Evolutionary conservation across 805 yeast genomes (phyloP), one percentile per base, ranked within the genome.

Genomic region (Barnettozyma sucrosica): DNA sequence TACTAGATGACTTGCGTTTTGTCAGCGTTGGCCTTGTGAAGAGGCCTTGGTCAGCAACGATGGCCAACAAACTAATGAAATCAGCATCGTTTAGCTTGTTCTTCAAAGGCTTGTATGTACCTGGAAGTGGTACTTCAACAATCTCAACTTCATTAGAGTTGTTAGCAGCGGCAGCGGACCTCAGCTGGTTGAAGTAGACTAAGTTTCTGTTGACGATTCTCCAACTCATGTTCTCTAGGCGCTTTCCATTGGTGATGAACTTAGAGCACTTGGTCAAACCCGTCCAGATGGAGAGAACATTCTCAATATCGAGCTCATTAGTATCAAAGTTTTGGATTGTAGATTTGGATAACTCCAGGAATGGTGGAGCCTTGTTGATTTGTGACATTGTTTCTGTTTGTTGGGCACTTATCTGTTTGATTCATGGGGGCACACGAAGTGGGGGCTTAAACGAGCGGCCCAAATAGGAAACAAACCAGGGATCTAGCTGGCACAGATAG

Each of bases 211-310:
- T 62, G 34, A 62, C 65, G 16, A 62, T 62, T 47, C 65, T 56
- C 65, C 65, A 62, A 50, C 64, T 60, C 47, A 62, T 60, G 46
- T 62, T 62, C 47, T 62, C 65, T 21, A 62, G 44, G 21, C 65
- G 48, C 47, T 58, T 60, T 11, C 65, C 65, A 45, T 57, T 55
- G 44, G 59, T 56, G 30, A 62, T 56, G 48, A 56, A 59, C 16
- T 54, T 57, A 8, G 65, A 61, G 36, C 65, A 61, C 43, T 57
- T 61, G 1, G 63, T 61, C 14, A 61, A 48, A 2, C 74, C 71
- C 9, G 73, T 67, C 72, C 75, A 70, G 21, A 71, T 64, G 3
- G 70, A 64, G 25, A 71, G 53, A 3, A 71, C 68, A 43, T 67
- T 68, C 46, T 69, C 72, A 34, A 71, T 57, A 37, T 70, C 70